phyloP scores from a whole-genome alignment of 768 basidiomycete genomes.

The Nevesoporus exiguus region DNA sequence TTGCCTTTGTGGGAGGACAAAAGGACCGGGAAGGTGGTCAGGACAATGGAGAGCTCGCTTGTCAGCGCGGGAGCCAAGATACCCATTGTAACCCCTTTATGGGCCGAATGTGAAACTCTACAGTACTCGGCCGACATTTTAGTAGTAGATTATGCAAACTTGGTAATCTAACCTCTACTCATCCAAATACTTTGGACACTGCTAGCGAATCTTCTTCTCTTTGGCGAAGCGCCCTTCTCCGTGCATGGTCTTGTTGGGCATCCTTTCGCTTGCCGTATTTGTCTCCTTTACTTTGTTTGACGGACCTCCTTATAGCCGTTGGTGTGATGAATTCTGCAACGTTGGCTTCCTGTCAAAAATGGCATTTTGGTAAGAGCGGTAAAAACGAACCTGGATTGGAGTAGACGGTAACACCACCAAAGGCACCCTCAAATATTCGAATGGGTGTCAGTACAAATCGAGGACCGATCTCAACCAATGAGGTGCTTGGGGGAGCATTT shows the following conservation, averaged over 20 bases:
- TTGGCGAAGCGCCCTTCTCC: slow-evolving; percentile 60
- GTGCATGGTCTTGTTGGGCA: slow-evolving; percentile 61
- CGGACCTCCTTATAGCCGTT: slow-evolving; percentile 66
- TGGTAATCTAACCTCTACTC: slow-evolving; percentile 23
- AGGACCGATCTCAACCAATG: slow-evolving; percentile 96
- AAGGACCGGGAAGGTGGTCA: slow-evolving; percentile 16
- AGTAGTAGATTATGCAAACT: background rate
- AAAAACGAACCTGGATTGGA: slow-evolving; percentile 80
- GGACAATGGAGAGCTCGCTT: slow-evolving; percentile 33
- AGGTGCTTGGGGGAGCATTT: slow-evolving; percentile 77
- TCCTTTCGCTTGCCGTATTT: slow-evolving; percentile 84
- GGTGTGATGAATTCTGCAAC: slow-evolving; percentile 87
- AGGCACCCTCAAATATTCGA: slow-evolving; percentile 96
- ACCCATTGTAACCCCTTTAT: slow-evolving; percentile 18
- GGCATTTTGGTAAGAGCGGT: background rate
- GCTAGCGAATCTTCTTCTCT: slow-evolving; percentile 75
- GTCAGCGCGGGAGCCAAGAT: background rate
- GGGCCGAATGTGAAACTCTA: background rate
- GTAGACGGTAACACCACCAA: slow-evolving; percentile 91
- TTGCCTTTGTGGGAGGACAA: slow-evolving; percentile 32
- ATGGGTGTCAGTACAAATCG: slow-evolving; percentile 97
- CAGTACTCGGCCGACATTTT: background rate
- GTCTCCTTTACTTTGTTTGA: slow-evolving; percentile 68
- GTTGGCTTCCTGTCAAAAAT: background rate
- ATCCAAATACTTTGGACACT: slow-evolving; percentile 88